A percentile compares a stretch with the other conserved stretches of the same genome.
Conservation (phyloP, 805 yeast species). For the Pichia ethanolica region DNA sequence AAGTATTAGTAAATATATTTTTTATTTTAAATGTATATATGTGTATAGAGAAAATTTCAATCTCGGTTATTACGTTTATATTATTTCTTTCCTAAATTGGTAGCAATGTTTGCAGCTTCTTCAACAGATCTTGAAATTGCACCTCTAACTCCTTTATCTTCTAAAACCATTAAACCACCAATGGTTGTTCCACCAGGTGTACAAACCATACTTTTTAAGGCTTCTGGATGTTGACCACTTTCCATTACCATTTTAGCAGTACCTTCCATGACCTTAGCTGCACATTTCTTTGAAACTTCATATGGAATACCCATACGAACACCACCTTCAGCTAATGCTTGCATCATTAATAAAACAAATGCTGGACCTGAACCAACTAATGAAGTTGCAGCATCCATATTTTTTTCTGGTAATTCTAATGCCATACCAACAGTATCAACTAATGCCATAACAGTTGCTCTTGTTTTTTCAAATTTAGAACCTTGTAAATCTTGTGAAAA, state of each 20-base stretch:
- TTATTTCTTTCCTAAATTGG: constrained; percentile 45
- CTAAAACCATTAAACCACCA: constrained; percentile 89
- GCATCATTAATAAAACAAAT: constrained; percentile 80
- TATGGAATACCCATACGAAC: constrained; percentile 89
- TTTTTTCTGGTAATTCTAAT: constrained; percentile 70
- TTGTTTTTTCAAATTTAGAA: constrained; percentile 35
- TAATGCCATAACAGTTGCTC: constrained; percentile 43
- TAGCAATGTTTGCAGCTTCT: constrained; percentile 83
- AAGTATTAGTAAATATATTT: too few relatives aligned
- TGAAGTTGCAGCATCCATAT: constrained; percentile 95
- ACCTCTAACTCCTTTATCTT: constrained; percentile 81
- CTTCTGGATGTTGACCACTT: constrained; percentile 84
- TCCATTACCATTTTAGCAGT: constrained; percentile 83
- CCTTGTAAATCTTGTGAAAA: constrained; percentile 36
- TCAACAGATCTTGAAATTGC: constrained; percentile 84
- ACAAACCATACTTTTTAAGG: constrained; percentile 77
- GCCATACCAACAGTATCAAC: constrained; percentile 62
- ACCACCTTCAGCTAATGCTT: constrained; percentile 90
- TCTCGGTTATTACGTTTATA: too few relatives aligned
- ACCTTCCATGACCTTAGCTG: constrained; percentile 91
- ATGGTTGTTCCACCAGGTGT: constrained; percentile 99
- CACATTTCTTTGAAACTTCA: constrained; percentile 73
- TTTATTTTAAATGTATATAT: too few relatives aligned
- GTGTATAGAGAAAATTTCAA: too few relatives aligned
- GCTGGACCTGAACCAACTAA: constrained; percentile 97